Conservation (phyloP, 345 rosid genomes). For the Lagerstroemia speciosa region DNA sequence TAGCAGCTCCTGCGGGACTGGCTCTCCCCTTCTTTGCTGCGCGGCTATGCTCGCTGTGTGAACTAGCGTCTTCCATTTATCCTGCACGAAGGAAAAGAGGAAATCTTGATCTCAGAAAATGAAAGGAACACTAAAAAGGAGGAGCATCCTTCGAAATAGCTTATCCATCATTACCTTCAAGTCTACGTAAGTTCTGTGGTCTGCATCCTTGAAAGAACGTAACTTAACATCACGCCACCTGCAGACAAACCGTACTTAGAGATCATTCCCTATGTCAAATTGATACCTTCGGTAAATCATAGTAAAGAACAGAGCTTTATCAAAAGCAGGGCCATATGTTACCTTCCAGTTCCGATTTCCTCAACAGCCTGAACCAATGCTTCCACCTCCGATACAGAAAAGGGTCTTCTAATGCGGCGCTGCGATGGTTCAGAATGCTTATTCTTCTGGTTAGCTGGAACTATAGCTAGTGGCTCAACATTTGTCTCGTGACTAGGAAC, state of each 20-base stretch:
- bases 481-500: slow-evolving; percentile 44
- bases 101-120: not conserved
- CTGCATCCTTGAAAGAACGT: slow-evolving; percentile 58
- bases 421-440: slow-evolving; percentile 67
- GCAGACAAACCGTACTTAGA: slow-evolving; percentile 10
- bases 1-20: slow-evolving; percentile 83
- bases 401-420: slow-evolving; percentile 95
- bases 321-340: not conserved
- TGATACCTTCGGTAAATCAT: not conserved
- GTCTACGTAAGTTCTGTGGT: slow-evolving; percentile 77
- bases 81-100: slow-evolving; percentile 31
- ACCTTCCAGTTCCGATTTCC: slow-evolving; percentile 96
- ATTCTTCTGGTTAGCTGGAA: slow-evolving; percentile 56
- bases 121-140: not conserved
- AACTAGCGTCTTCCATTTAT: slow-evolving; percentile 97
- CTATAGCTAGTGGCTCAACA: slow-evolving; percentile 49
- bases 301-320: not conserved
- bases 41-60: slow-evolving; percentile 88
- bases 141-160: not conserved
- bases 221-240: slow-evolving; percentile 90
- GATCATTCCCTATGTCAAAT: slow-evolving; percentile 1
- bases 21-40: slow-evolving; percentile 93
- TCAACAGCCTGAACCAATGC: slow-evolving; percentile 88
- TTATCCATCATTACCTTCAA: slow-evolving; percentile 43
- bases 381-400: slow-evolving; percentile 93